phyloP scores from a whole-genome alignment of 2,329 filamentous ascomycete genomes.

The Aureobasidium sp. region DNA sequence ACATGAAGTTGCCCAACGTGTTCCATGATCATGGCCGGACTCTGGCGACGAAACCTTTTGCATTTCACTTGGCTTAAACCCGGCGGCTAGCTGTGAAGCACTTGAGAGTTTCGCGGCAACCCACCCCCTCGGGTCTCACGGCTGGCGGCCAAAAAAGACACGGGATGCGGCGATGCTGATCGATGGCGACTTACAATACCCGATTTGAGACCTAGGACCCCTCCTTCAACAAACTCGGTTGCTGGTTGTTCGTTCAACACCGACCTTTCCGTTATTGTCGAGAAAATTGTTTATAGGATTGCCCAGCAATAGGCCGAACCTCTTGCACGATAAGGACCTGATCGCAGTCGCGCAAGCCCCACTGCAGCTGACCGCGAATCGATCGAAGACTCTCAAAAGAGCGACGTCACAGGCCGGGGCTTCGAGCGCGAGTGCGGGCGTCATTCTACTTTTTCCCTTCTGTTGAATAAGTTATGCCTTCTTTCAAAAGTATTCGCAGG shows the following conservation, averaged over 20 bases:
- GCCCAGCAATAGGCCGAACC: not conserved
- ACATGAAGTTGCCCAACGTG: no score
- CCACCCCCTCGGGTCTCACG: slow-evolving; percentile 4
- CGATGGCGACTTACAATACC: slow-evolving; percentile 8
- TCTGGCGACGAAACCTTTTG: no score
- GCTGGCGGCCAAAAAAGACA: slow-evolving; percentile 1
- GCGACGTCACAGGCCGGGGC: not conserved
- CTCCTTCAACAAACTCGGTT: not conserved
- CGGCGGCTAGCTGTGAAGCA: no score
- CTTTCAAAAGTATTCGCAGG: slow-evolving; percentile 38
- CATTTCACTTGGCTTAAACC: no score
- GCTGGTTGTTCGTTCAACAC: not conserved
- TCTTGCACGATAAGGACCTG: not conserved
- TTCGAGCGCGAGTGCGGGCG: not conserved
- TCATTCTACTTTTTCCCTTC: slow-evolving; percentile 15
- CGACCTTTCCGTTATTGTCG: not conserved
- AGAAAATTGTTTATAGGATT: not conserved
- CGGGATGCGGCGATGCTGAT: slow-evolving; percentile 9
- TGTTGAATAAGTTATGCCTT: slow-evolving; percentile 34
- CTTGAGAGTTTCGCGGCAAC: slow-evolving; percentile 3
- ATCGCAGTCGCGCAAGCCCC: not conserved
- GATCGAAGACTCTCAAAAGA: slow-evolving; percentile 3
- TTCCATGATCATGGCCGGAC: no score
- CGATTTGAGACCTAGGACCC: slow-evolving; percentile 9
- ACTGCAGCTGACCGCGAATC: slow-evolving; percentile 4